Evolutionary conservation across 176 grass and related monocot species (phyloP), one percentile per base, ranked within the genome.

Genomic region (Oropetium thomaeum): DNA sequence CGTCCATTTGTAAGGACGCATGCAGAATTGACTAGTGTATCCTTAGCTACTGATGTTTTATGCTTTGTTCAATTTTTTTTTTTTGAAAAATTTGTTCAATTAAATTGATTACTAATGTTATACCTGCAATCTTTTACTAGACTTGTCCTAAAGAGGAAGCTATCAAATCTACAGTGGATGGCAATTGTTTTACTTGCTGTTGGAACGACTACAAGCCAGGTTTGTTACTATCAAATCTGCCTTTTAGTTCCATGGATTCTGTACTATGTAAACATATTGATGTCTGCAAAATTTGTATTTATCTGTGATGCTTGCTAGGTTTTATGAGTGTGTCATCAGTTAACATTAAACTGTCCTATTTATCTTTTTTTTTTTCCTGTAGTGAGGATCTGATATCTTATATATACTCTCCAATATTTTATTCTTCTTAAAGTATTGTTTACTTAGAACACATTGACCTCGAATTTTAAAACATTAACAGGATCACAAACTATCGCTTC

Each of bases 201-300:
- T 74, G 96, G 96, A 63, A 99, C 96, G 62, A 95, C 96, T 61
- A 92, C 91, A 77, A 99, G 96, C 73, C 96, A 95, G 89, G 96
- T 99, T 71, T 74, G 43, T 73, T 71, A 23, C 67, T 58, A 62
- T 37, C 51, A 28, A 65, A 53, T 57, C 16, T 60, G 43, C 88
- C 65, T 76, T 82, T 31, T 42, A 19, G 2, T 71, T 28, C 16
- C 49, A 8, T 20, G 22, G 1, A 44, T 45, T n/a, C 17, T 62
- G 28, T 81, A 45, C 47, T 35, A 30, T 15, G 5, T 27, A 28
- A 69, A 70, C 19, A 16, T 76, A 29, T 75, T 53, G 25, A 35
- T 27, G 25, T 26, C 10, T 44, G 67, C n/a, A n/a, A 57, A 2
- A 12, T 55, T 53, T 26, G 37, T 61, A 12, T 69, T 78, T 74